Conservation (phyloP, 768 basidiomycete genomes). For the Leccinum subgranulosum region DNA sequence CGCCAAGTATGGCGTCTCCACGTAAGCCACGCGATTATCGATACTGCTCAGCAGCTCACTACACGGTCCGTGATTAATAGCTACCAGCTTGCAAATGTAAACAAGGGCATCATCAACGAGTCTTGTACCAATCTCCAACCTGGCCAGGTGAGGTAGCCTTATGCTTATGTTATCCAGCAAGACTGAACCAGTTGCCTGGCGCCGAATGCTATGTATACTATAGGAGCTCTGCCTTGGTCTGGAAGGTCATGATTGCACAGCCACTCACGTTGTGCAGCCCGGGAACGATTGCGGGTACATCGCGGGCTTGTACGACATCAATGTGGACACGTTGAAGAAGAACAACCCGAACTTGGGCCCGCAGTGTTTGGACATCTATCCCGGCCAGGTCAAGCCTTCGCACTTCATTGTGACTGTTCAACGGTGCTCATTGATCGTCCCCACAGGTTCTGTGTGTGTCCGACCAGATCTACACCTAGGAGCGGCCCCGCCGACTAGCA, state of each 20-base stretch:
- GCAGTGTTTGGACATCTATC: background rate
- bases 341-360: background rate
- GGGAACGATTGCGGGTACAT: background rate
- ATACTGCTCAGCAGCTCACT: background rate
- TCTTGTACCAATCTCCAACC: slow-evolving; percentile 53
- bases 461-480: background rate
- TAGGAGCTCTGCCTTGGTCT: slow-evolving; percentile 55
- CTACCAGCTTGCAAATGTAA: slow-evolving; percentile 57
- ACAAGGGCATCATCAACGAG: slow-evolving; percentile 41
- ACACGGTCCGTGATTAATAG: slow-evolving; percentile 24
- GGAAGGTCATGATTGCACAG: slow-evolving; percentile 50
- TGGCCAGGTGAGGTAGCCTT: slow-evolving; percentile 39
- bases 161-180: background rate
- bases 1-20: slow-evolving; percentile 55
- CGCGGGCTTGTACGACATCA: background rate
- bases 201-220: background rate
- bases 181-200: background rate
- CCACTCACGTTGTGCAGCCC: background rate
- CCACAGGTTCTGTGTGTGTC: background rate
- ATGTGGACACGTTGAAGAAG: background rate
- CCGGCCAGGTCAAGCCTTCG: background rate
- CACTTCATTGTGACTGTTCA: background rate
- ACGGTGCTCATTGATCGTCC: background rate
- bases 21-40: slow-evolving; percentile 38
- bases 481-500: too few species aligned